These are phyloP conservation scores for Boletus vermiculosoides DNA, from an alignment of 768 basidiomycete genomes.

Conservation along the genomic window DNA sequence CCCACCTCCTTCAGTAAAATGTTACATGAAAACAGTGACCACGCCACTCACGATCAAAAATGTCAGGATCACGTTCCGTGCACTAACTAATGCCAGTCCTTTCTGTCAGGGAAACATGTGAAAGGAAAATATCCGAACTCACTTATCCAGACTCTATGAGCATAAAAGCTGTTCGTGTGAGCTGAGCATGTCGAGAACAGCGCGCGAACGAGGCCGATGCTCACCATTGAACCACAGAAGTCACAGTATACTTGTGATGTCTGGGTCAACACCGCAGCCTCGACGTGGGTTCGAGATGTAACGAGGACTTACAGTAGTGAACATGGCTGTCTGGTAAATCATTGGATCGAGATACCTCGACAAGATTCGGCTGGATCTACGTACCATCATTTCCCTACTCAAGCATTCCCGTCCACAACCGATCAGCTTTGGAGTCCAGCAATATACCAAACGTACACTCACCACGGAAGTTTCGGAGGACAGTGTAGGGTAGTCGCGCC, in stretches of 20 bases:
- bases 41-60: slow-evolving; percentile 7
- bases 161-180: slow-evolving; percentile 10
- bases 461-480: not conserved
- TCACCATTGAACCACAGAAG: slow-evolving; percentile 14
- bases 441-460: not conserved
- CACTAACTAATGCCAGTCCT: not conserved
- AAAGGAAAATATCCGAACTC: not conserved
- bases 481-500: not conserved
- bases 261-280: not conserved
- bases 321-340: not conserved
- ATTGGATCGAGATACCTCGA: not conserved
- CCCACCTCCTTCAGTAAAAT: not conserved
- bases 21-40: not conserved
- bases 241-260: slow-evolving; percentile 1
- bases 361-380: not conserved
- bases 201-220: not conserved
- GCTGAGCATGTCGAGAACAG: not conserved
- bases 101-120: not conserved
- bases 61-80: not conserved
- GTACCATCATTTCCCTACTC: slow-evolving; percentile 4
- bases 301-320: not conserved
- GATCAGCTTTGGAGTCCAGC: not conserved
- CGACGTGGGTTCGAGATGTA: no score
- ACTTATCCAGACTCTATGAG: slow-evolving; percentile 17
- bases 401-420: not conserved